Evolutionary conservation across 345 rosid genomes (phyloP).

Genomic region (Syzygium aqueum): DNA sequence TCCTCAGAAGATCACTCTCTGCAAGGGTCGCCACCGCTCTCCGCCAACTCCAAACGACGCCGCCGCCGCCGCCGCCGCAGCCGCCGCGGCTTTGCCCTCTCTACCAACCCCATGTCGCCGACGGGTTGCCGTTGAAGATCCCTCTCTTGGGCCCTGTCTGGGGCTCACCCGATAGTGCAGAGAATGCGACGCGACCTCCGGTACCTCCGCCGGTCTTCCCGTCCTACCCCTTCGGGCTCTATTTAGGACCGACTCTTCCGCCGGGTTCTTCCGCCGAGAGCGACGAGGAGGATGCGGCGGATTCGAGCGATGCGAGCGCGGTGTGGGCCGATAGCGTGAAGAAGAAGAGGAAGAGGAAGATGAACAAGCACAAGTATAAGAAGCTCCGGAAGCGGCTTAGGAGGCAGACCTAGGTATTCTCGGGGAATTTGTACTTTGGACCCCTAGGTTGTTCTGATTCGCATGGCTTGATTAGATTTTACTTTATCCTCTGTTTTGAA

Average conservation of each 20-base stretch:
- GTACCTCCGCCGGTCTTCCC: constrained; percentile 17
- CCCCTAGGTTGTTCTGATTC: not conserved
- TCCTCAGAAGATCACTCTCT: constrained; percentile 3
- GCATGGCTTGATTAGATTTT: not conserved
- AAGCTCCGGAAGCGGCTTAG: constrained; percentile 52
- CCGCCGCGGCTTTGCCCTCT: not conserved
- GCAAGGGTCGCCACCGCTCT: constrained; percentile 1
- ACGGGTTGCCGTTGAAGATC: not conserved
- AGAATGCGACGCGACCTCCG: not conserved
- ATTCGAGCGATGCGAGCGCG: constrained; percentile 2
- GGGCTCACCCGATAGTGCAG: not conserved
- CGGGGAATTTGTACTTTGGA: not conserved
- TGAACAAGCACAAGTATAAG: constrained; percentile 59
- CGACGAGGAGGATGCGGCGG: constrained; percentile 1
- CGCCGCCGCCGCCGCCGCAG: not conserved
- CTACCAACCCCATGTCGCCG: not conserved
- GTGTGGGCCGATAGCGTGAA: constrained; percentile 83
- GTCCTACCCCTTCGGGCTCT: constrained; percentile 26
- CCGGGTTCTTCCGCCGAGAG: constrained; percentile 11
- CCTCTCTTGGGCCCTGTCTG: not conserved
- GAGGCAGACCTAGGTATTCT: constrained; percentile 6
- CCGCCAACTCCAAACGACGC: not conserved
- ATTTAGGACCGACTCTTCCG: constrained; percentile 7
- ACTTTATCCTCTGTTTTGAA: not conserved
- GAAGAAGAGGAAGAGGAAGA: constrained; percentile 98